These are phyloP conservation scores for Sporothrix phasma DNA, from an alignment of 2,329 filamentous ascomycete species.

Conservation along the genomic window DNA sequence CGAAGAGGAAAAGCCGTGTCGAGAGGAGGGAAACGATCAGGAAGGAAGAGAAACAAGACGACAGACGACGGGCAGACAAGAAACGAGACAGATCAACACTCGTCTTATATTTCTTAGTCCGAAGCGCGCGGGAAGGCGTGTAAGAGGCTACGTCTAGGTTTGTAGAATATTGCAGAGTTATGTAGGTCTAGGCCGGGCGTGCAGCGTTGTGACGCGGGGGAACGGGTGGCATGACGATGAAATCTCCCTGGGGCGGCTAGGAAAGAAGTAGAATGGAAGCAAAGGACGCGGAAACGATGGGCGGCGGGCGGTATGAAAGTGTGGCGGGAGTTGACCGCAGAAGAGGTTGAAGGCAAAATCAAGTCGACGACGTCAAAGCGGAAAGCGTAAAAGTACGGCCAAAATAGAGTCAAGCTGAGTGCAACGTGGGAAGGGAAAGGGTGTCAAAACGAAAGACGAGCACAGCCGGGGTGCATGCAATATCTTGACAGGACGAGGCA, in stretches of 20 bases:
- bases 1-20: not conserved
- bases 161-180: not conserved
- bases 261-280: not conserved
- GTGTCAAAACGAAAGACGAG: not conserved
- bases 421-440: not conserved
- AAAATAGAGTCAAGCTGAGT: not conserved
- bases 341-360: not conserved
- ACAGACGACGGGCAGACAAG: not conserved
- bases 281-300: not conserved
- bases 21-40: not conserved
- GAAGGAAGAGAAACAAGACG: not conserved
- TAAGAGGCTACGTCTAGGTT: not conserved
- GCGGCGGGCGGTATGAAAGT: constrained; percentile 2
- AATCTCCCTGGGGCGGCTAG: not conserved
- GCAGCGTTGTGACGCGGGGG: not conserved
- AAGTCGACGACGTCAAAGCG: not conserved
- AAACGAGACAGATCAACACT: not conserved
- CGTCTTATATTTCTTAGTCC: not conserved
- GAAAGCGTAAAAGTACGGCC: not conserved
- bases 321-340: not conserved
- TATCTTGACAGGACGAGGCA: not conserved
- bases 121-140: not conserved
- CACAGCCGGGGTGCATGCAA: not conserved
- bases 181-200: not conserved
- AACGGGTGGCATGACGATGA: constrained; percentile 7